Evolutionary conservation across 805 yeast species (phyloP), one percentile per base, ranked within the genome.

Genomic region (Yamadazyma philogaea): DNA sequence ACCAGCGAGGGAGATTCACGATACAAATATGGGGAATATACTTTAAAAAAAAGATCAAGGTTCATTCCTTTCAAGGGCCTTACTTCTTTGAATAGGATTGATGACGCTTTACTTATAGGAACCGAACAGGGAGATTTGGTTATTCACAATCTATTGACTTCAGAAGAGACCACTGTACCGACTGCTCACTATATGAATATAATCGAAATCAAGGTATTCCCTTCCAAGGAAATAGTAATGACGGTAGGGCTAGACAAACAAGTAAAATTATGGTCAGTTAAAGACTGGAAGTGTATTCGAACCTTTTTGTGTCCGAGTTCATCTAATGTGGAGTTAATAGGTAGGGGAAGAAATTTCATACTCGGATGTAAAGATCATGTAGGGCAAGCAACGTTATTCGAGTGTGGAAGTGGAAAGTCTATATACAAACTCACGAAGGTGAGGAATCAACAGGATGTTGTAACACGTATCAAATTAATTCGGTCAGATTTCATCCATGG

Each of bases 321-420:
- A 5, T 36, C 44, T 21, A 46, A 70, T 47, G 46, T 77, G 2
- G 70, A 60, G 2, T 51, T 82, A 47, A 62, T 85, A 15, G 89
- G 80, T 0, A 63, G 76, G 14, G 95, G 95, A 1, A 63, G 91
- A 31, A 84, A 85, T 54, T 65, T 87, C 45, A 47, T 83, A 15
- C 73, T 83, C 6, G 64, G 80, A 8, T 28, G 22, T 34, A 72
- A 79, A 6, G 39, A 48, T 4, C 18, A 15, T 16, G 86, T 79
- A 56, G 87, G 87, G 0, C 54, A 75, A 0, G 65, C 82, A 1
- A 68, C 63, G 33, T 54, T 87, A 28, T 85, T 89, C 90, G 91
- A 84, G 51, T 77, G 87, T 56, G 82, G 85, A 0, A 53, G 73
- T 1, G 87, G 82, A 1, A 40, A 53, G 15, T 52, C 61, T 7